These are phyloP conservation scores for Earliella scabrosa DNA, from an alignment of 1,284 basidiomycete genomes.

Conservation along the genomic window DNA sequence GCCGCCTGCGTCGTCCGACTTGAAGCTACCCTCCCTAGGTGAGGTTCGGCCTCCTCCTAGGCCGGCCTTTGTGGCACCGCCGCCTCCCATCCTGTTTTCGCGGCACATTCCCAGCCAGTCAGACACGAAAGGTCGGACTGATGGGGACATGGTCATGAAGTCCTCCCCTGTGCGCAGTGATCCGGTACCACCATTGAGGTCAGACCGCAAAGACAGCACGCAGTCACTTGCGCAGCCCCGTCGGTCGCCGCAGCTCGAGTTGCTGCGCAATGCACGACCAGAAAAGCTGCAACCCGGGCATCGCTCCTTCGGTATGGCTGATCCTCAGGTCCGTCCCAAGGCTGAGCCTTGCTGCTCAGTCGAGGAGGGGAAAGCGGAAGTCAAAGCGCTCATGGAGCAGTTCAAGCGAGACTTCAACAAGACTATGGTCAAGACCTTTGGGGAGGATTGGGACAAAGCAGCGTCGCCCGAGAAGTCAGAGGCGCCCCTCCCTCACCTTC, in stretches of 20 bases:
- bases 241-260: conserved; percentile 4
- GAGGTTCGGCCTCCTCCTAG: background rate
- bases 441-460: conserved; percentile 32
- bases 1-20: too few species aligned
- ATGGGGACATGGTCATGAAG: conserved; percentile 18
- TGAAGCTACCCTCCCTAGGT: background rate
- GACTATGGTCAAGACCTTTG: conserved; percentile 52
- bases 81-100: conserved; percentile 26
- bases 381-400: conserved; percentile 51
- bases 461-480: background rate
- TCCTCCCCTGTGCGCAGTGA: background rate
- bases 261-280: background rate
- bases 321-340: background rate
- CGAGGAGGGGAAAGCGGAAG: conserved; percentile 48
- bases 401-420: conserved; percentile 65
- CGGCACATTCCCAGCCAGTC: background rate
- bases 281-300: background rate
- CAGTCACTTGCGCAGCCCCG: conserved; percentile 9
- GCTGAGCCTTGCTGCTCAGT: conserved; percentile 52
- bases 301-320: background rate
- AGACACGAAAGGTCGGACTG: background rate
- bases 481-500: conserved; percentile 7
- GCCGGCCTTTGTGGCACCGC: conserved; percentile 19
- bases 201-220: background rate
- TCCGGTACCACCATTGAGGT: conserved; percentile 13